Evolutionary conservation across 164 flowering plant species (phyloP), one percentile per base, ranked within the genome.

Genomic region (Houttuynia cordata): DNA sequence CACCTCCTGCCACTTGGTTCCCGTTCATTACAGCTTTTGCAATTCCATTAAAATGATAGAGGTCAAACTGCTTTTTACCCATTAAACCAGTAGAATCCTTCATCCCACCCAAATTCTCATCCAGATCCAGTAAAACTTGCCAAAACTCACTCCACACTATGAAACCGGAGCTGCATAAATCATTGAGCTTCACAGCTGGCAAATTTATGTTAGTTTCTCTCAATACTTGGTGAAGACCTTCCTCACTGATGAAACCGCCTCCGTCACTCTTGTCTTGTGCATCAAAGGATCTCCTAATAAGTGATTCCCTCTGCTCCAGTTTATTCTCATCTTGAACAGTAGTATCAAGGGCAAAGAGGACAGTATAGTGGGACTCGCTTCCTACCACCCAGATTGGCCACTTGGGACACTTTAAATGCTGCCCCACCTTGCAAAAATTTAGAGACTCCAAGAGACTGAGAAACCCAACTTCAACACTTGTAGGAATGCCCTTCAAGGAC

Each of bases 331-430:
- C 88, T 70, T 91, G 99, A 56, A 94, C 99, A 45, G 69, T 66
- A 17, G 76, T 69, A 57, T 94, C 82, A 41, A 88, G 81, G 64
- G 99, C 91, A 72, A 91, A 94, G 40, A 94, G 68, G 21, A 94
- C 95, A 4, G 99, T 86, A 56, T 94, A 94, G 68, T 94, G 99
- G 56, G 99, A 94, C 63, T 94, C 99, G 53, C 99, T 94, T 30
- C 99, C 99, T 50, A 94, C 79, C 17, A 94, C 97, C 99, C 99
- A 94, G 68, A 94, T 94, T 24, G 99, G 99, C 96, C 96, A 94
- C 64, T 78, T 84, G 22, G 99, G 99, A 74, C 80, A 78, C 80
- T 94, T 94, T 50, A 94, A 70, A 74, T 76, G 49, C 71, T 84
- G 95, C 57, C 99, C 99, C 57, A 91, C 97, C 68, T 91, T 94